Evolutionary conservation across 202 grass and related monocot species (phyloP), one percentile per base, ranked within the genome.

Genomic region (Digitaria exilis): DNA sequence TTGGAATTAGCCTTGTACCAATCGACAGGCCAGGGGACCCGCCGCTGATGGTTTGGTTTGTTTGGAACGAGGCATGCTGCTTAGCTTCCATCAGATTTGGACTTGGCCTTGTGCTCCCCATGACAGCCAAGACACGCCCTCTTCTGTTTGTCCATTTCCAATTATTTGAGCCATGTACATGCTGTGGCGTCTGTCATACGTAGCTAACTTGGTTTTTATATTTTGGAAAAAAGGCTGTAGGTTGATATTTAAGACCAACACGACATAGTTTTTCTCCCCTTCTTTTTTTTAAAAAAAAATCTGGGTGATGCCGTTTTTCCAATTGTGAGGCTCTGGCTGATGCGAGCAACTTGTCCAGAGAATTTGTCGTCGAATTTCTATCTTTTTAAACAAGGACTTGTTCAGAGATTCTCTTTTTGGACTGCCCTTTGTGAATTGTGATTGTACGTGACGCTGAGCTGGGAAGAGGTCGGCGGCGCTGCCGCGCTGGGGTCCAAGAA

Each of bases 1-100:
- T 63, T 55, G 51, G 69, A 81, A 39, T 24, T 57, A 17, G 34
- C 64, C 65, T 81, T 34, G 69, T 54, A 34, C 5, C 43, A 35
- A 64, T 44, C 57, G 37, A 64, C 26, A 39, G 18, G 0, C 22
- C 24, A 4, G 28, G 22, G 29, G 37, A 2, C 54, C n/a, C 61
- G 18, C 49, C 34, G 4, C 58, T 61, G 37, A 48, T 9, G 54
- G 37, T 58, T n/a, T n/a, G n/a, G n/a, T n/a, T 62, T 59, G 7
- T 85, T 71, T 19, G 14, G 52, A 16, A 26, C 18, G 52, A 67
- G 29, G 45, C 60, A 4, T 44, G 54, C 44, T 42, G 22, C 55
- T 4, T 46, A 13, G 11, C 12, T 4, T 76, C 75, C 81, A 75
- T 34, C 59, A 22, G 48, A 11, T 1, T 63, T 78, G 41, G 65